phyloP scores from a whole-genome alignment of 202 grass and related monocot genomes.

The Schoenoplectus tabernaemontani region DNA sequence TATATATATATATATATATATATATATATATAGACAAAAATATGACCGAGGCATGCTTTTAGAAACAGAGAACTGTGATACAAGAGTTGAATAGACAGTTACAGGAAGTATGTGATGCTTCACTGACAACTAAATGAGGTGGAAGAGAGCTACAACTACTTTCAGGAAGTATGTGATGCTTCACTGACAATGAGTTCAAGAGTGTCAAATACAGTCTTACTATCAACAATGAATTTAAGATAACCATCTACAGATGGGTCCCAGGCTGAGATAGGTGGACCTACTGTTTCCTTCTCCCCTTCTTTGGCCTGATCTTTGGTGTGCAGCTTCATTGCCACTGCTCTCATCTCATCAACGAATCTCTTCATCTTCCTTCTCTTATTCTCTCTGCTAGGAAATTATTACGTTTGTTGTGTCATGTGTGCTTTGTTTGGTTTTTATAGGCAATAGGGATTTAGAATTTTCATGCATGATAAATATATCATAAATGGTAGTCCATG shows the following conservation, averaged over 20 bases:
- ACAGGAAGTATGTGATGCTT: constrained; percentile 48
- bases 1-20: too few species aligned
- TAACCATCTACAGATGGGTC: constrained; percentile 49
- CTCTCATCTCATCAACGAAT: constrained; percentile 82
- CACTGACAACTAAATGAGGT: constrained; percentile 16
- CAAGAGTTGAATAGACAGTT: background rate
- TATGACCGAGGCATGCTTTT: background rate
- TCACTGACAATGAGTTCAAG: constrained; percentile 55
- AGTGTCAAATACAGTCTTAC: constrained; percentile 57
- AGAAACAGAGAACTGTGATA: background rate
- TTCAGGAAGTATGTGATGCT: constrained; percentile 53
- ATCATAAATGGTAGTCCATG: too few species aligned
- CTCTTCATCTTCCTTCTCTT: constrained; percentile 31
- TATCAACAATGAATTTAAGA: constrained; percentile 80
- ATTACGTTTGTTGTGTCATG: background rate
- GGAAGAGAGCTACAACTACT: constrained; percentile 18
- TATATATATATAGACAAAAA: too few species aligned
- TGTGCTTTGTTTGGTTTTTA: background rate
- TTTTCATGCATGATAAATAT: too few species aligned
- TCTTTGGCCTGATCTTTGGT: constrained; percentile 67
- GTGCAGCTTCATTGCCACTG: constrained; percentile 79
- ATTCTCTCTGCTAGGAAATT: background rate
- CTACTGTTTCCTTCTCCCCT: constrained; percentile 61
- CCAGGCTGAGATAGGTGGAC: constrained; percentile 51
- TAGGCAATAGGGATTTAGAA: background rate